These are phyloP conservation scores for Calocybe indica DNA, from an alignment of 768 basidiomycete genomes.

Conservation along the genomic window DNA sequence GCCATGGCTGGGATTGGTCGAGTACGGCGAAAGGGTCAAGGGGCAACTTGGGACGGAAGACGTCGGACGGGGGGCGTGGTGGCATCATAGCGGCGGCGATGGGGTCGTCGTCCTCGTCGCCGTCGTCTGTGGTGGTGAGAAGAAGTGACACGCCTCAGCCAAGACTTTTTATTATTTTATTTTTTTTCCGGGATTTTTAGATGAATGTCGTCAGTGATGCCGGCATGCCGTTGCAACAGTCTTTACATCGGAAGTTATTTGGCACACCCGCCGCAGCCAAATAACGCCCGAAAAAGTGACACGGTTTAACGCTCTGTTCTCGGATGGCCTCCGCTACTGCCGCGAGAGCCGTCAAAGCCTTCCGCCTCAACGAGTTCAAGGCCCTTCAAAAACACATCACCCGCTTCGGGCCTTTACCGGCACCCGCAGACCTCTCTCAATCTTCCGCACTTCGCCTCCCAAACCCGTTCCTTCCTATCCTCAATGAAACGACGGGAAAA, in stretches of 20 bases:
- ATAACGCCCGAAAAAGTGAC: too few relatives aligned
- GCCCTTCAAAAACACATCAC: slow-evolving; percentile 27
- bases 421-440: slow-evolving; percentile 9
- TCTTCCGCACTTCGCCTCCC: slow-evolving; percentile 22
- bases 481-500: slow-evolving; percentile 51
- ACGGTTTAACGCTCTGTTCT: too few relatives aligned
- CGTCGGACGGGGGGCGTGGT: slow-evolving; percentile 12
- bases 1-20: slow-evolving; percentile 19
- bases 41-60: slow-evolving; percentile 31
- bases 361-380: slow-evolving; percentile 40
- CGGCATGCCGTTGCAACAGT: too few relatives aligned
- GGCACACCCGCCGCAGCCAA: too few relatives aligned
- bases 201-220: too few relatives aligned
- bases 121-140: too few relatives aligned
- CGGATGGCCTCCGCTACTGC: slow-evolving; percentile 1
- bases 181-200: too few relatives aligned
- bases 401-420: slow-evolving; percentile 31
- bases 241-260: too few relatives aligned
- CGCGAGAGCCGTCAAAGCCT: slow-evolving; percentile 33
- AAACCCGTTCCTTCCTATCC: slow-evolving; percentile 70
- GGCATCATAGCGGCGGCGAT: slow-evolving; percentile 2
- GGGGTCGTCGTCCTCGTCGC: neutral
- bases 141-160: too few relatives aligned
- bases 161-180: too few relatives aligned
- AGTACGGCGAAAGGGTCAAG: slow-evolving; percentile 26